A percentile compares a stretch with the other conserved stretches of the same genome.
phyloP scores from a whole-genome alignment of 805 yeast species.

The Citeromyces nyonsensis region DNA sequence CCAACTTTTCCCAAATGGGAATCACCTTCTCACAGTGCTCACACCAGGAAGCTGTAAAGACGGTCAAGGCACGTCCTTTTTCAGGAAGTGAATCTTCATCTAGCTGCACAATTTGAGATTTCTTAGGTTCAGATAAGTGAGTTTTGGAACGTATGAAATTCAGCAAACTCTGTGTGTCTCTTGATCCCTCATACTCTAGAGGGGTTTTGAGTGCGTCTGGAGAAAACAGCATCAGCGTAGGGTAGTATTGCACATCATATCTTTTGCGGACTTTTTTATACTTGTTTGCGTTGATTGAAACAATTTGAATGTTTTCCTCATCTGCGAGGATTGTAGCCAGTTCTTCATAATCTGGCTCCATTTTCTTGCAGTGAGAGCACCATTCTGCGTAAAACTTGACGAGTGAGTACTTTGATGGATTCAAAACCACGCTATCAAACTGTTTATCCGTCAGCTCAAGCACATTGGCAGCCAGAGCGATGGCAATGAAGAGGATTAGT shows the following conservation, averaged over 20 bases:
- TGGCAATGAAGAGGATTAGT: constrained; percentile 1
- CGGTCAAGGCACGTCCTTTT: constrained; percentile 28
- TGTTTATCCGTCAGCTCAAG: constrained; percentile 28
- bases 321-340: constrained; percentile 21
- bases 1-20: constrained; percentile 33
- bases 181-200: constrained; percentile 36
- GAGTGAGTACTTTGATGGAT: constrained; percentile 55
- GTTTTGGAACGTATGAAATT: constrained; percentile 26
- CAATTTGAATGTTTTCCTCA: constrained; percentile 23
- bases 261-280: constrained; percentile 31
- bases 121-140: constrained; percentile 11
- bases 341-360: constrained; percentile 39
- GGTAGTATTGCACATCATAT: constrained; percentile 46
- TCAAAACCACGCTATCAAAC: constrained; percentile 38
- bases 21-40: constrained; percentile 35
- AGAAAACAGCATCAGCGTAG: constrained; percentile 42
- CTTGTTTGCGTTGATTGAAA: constrained; percentile 46
- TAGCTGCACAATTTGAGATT: constrained; percentile 10
- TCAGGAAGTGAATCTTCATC: constrained; percentile 16
- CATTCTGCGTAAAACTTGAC: constrained; percentile 66
- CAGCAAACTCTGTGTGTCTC: constrained; percentile 33
- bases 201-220: constrained; percentile 31
- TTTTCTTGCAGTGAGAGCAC: constrained; percentile 53
- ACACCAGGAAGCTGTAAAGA: constrained; percentile 50
- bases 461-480: constrained; percentile 12